Conservation (phyloP, 2,329 filamentous ascomycete genomes). For the Nigrospora oryzae region DNA sequence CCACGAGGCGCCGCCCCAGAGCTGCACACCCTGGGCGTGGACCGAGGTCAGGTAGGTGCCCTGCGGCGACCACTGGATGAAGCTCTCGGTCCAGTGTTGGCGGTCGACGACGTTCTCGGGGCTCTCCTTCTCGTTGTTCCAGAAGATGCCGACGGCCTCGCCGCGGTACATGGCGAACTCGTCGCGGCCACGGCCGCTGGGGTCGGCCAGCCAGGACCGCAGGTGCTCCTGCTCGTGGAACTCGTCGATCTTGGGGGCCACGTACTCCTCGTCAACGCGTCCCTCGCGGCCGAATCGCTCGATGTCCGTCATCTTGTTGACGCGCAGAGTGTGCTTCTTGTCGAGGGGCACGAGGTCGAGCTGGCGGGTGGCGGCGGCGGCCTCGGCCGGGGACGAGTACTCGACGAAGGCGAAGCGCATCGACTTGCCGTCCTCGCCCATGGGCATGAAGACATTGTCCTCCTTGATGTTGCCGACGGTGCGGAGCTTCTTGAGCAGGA, state of each 20-base stretch:
- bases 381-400: constrained; percentile 85
- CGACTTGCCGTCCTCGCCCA: constrained; percentile 79
- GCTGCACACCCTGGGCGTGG: constrained; percentile 90
- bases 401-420: constrained; percentile 95
- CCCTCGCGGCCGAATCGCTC: constrained; percentile 94
- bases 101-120: constrained; percentile 88
- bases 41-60: constrained; percentile 93
- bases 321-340: constrained; percentile 89
- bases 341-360: constrained; percentile 84
- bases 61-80: constrained; percentile 94
- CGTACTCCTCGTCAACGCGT: constrained; percentile 85
- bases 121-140: constrained; percentile 92
- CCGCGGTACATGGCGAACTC: constrained; percentile 93
- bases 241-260: constrained; percentile 68
- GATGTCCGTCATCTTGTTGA: constrained; percentile 98
- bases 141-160: constrained; percentile 89
- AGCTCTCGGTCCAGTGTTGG: constrained; percentile 94
- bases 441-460: constrained; percentile 87
- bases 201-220: constrained; percentile 85
- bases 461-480: constrained; percentile 76
- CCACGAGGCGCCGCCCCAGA: constrained; percentile 92
- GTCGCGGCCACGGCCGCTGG: constrained; percentile 71
- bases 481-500: constrained; percentile 88
- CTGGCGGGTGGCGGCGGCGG: constrained; percentile 78
- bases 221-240: constrained; percentile 93